A percentile compares a stretch with the other conserved stretches of the same genome.
phyloP scores from a whole-genome alignment of 352 stramenopile species.

The Phytopythium vexans region DNA sequence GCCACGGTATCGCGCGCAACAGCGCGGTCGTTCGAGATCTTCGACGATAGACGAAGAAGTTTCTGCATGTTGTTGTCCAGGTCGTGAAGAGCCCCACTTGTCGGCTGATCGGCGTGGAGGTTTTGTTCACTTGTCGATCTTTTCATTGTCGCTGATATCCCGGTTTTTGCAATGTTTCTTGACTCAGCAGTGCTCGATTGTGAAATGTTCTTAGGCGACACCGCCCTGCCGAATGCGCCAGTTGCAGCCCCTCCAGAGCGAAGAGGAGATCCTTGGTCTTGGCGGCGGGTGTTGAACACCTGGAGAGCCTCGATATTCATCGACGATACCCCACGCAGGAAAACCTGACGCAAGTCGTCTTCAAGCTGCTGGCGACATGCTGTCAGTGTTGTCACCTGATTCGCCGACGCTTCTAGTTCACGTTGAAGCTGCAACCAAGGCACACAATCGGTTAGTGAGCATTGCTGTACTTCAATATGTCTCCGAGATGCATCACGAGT shows the following conservation, averaged over 20 bases:
- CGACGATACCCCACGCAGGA: constrained; percentile 62
- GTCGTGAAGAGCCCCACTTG: background rate
- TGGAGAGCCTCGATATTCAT: constrained; percentile 78
- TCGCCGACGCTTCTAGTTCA: constrained; percentile 36
- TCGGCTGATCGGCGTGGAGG: background rate
- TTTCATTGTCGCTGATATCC: constrained; percentile 1
- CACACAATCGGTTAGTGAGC: constrained; percentile 3
- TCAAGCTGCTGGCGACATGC: constrained; percentile 47
- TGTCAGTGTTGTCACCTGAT: constrained; percentile 27
- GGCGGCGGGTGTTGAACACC: constrained; percentile 33
- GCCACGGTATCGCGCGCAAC: no score
- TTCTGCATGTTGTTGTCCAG: constrained; percentile 6
- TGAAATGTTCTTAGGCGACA: no score
- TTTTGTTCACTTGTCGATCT: background rate
- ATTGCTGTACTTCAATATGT: background rate
- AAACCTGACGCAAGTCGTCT: constrained; percentile 61
- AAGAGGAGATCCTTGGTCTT: background rate
- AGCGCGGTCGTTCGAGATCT: background rate
- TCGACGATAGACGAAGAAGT: constrained; percentile 3
- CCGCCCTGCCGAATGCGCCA: no score
- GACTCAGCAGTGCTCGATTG: no score
- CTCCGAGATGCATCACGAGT: background rate
- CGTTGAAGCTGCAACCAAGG: constrained; percentile 24
- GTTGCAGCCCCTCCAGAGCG: no score
- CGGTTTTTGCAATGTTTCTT: no score